A percentile compares a stretch with the other conserved stretches of the same genome.
These are phyloP conservation scores for Urochloa ruziziensis DNA, from an alignment of 176 grass and related monocot genomes.

Conservation along the genomic window DNA sequence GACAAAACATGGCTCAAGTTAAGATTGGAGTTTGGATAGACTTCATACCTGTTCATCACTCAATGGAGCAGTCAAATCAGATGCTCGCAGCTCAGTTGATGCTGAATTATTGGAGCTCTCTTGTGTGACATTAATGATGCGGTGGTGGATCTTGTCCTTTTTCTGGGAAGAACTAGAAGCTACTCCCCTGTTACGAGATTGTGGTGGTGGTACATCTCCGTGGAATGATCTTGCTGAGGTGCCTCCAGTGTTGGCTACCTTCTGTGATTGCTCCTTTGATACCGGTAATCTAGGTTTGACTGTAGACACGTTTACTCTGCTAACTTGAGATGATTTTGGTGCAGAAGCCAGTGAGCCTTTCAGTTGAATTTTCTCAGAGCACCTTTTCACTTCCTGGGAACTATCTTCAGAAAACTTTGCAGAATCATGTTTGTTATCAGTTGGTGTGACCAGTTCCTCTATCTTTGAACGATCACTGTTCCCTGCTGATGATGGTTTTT, in stretches of 20 bases:
- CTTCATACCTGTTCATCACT: constrained; percentile 90
- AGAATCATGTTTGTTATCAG: constrained; percentile 41
- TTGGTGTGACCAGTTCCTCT: constrained; percentile 38
- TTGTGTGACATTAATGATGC: constrained; percentile 38
- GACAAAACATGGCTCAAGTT: constrained; percentile 10
- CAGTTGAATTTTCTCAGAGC: constrained; percentile 58
- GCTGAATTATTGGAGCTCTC: constrained; percentile 51
- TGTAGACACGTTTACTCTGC: constrained; percentile 47
- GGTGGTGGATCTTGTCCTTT: constrained; percentile 67
- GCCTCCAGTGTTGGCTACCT: constrained; percentile 30
- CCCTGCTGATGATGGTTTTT: constrained; percentile 32
- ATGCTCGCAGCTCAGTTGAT: constrained; percentile 35
- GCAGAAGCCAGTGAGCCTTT: constrained; percentile 52
- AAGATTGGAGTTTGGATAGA: neutral
- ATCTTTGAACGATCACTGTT: constrained; percentile 40
- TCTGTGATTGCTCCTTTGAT: constrained; percentile 63
- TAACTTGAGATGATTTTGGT: constrained; percentile 61
- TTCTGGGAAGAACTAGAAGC: constrained; percentile 63
- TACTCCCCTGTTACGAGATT: constrained; percentile 57
- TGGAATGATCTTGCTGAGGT: constrained; percentile 34
- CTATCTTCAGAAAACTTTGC: constrained; percentile 36
- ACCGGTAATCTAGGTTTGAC: constrained; percentile 50
- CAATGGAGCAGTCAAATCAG: constrained; percentile 59
- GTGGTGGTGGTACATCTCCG: constrained; percentile 46
- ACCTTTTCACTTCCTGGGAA: constrained; percentile 45